Evolutionary conservation across 2,329 filamentous ascomycete species (phyloP).

Genomic region (Aspergillus melleus): DNA sequence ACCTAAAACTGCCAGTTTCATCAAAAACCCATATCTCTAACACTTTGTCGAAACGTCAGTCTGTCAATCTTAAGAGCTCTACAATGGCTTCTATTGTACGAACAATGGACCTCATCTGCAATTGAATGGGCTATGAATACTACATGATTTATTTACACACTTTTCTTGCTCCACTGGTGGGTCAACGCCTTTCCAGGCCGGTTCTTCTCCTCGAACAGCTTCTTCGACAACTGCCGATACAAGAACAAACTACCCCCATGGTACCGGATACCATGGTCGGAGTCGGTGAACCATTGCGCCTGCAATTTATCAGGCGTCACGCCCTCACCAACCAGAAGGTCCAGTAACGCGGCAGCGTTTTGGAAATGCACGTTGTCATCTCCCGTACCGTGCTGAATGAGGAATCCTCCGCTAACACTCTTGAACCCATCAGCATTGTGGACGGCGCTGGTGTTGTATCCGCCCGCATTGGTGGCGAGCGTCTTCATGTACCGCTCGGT

Average conservation of each 20-base stretch:
- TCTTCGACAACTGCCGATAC: conserved; percentile 63
- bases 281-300: conserved; percentile 66
- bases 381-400: conserved; percentile 65
- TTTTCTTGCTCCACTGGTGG: conserved; percentile 48
- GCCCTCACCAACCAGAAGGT: conserved; percentile 59
- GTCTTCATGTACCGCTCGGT: conserved; percentile 74
- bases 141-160: background rate
- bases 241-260: conserved; percentile 57
- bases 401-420: conserved; percentile 59
- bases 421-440: conserved; percentile 61
- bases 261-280: conserved; percentile 62
- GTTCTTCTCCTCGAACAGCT: conserved; percentile 62
- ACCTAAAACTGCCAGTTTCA: background rate
- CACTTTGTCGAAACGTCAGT: too few species aligned
- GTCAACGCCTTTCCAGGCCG: conserved; percentile 39
- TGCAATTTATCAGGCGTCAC: conserved; percentile 63
- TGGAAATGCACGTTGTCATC: conserved; percentile 75
- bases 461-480: conserved; percentile 54
- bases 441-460: conserved; percentile 64
- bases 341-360: conserved; percentile 61
- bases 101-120: background rate
- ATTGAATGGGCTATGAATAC: background rate
- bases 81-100: background rate
- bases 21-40: background rate
- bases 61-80: background rate